A percentile compares a stretch with the other conserved stretches of the same genome.
Evolutionary conservation across 2,329 filamentous ascomycete genomes (phyloP).

Genomic region (Microcyclosporella mali): DNA sequence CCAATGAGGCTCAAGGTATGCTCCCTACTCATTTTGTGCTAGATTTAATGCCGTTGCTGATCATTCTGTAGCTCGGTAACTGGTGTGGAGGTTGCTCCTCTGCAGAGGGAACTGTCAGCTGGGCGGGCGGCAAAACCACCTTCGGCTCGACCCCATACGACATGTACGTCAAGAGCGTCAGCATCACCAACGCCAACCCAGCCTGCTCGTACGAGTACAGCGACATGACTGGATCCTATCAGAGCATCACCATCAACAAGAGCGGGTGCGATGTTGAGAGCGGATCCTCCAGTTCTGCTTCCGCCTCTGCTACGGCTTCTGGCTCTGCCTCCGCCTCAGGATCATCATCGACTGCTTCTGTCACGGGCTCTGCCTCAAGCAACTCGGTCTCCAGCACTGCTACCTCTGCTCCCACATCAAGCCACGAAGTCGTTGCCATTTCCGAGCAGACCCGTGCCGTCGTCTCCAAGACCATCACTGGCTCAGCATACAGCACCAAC

Average conservation of each 20-base stretch:
- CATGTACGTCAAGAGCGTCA: conserved; percentile 48
- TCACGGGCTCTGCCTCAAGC: conserved; percentile 6
- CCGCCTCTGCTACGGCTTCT: conserved; percentile 6
- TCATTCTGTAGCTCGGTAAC: conserved; percentile 32
- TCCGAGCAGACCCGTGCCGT: conserved; percentile 17
- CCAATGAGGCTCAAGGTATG: conserved; percentile 65
- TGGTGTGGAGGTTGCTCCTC: conserved; percentile 27
- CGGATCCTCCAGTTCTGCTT: conserved; percentile 5
- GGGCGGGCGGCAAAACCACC: conserved; percentile 57
- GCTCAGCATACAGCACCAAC: conserved; percentile 23
- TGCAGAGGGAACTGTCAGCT: conserved; percentile 33
- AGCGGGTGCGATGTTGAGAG: conserved; percentile 29
- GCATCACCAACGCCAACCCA: conserved; percentile 49
- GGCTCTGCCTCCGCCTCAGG: conserved; percentile 7
- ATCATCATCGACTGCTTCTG: conserved; percentile 5
- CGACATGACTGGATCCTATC: conserved; percentile 43
- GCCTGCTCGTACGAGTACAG: conserved; percentile 46
- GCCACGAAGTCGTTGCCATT: conserved; percentile 19
- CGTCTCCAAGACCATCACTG: conserved; percentile 19
- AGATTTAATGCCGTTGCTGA: neutral
- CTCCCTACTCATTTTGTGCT: conserved; percentile 57
- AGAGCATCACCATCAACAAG: conserved; percentile 43
- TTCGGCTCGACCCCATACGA: conserved; percentile 44
- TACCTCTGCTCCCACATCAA: conserved; percentile 25
- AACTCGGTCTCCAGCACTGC: conserved; percentile 15